Evolutionary conservation across 2,329 filamentous ascomycete genomes (phyloP), one percentile per base, ranked within the genome.

Genomic region (Trichoderma aggressivum): DNA sequence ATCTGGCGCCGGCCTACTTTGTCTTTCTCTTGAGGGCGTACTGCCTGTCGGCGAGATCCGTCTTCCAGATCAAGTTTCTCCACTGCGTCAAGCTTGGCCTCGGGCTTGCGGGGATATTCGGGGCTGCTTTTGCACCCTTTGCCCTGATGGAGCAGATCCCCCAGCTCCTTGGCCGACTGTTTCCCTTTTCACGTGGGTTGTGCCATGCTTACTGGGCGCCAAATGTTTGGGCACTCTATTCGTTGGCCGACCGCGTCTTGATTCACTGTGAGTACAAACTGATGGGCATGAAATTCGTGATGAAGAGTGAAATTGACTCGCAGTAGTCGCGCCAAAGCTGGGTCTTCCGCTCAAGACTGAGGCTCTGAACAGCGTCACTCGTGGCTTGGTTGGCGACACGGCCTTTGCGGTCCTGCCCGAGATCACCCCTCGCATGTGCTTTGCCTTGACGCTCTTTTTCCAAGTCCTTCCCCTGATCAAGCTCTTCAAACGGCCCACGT

Each of bases 201-300:
- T 98, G 95, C 79, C 96, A 99, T 83, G 96, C 96, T 1, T 99
- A 99, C 80, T 99, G 96, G 96, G 96, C 96, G 14, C 94, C 96
- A 0, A 99, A 99, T 75, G 84, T 97, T 1, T 99, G 96, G 96
- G 95, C 96, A 0, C 88, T 98, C 79, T 99, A 99, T 82, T 98
- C 96, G 0, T 97, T 98, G 79, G 84, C 87, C 2, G 96, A 99
- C 78, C 88, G 96, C 67, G 82, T 94, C 8, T 80, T 99, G 75
- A 97, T 99, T 72, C 88, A 90, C 76, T 82, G 94, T 97, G 84
- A 79, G 90, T 58, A 14, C 14, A 28, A 5, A 3, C 4, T 7
- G 2, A 5, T 68, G 5, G 7, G 7, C 11, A 28, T 32, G 28
- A 28, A 26, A 24, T 16, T 12, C n/a, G 18, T 11, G 5, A n/a